Conservation (phyloP, 2,329 filamentous ascomycete genomes). For the Trichoderma semiorbis region DNA sequence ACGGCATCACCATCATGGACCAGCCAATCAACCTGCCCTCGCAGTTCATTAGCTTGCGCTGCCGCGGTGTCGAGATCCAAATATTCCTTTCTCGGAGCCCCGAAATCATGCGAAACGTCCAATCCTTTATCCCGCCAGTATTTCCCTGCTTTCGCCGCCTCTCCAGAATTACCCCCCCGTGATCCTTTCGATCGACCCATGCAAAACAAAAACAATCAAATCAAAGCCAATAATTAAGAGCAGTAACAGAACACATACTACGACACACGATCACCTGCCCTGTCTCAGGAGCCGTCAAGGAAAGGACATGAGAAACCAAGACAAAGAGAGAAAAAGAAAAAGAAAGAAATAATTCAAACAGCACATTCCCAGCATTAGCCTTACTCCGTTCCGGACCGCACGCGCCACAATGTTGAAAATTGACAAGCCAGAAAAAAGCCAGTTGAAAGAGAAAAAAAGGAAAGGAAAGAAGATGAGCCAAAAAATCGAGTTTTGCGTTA, state of each 20-base stretch:
- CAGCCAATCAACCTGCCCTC: conserved; percentile 45
- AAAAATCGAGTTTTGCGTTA: conserved; percentile 28
- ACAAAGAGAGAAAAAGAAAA: conserved; percentile 22
- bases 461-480: neutral
- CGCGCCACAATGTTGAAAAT: conserved; percentile 22
- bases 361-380: conserved; percentile 26
- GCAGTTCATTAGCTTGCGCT: conserved; percentile 46
- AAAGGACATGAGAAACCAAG: conserved; percentile 27
- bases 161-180: conserved; percentile 27
- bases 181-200: conserved; percentile 25
- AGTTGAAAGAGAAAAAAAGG: neutral
- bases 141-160: conserved; percentile 23
- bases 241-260: conserved; percentile 21
- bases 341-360: conserved; percentile 20
- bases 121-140: conserved; percentile 24
- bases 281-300: conserved; percentile 36
- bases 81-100: conserved; percentile 27
- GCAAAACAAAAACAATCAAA: conserved; percentile 19
- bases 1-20: conserved; percentile 44
- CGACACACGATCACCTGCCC: conserved; percentile 33
- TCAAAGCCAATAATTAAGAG: conserved; percentile 19
- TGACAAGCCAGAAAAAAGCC: conserved; percentile 29
- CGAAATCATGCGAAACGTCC: conserved; percentile 27
- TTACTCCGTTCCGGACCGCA: conserved; percentile 28
- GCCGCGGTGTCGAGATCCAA: conserved; percentile 30